Evolutionary conservation across 108 stramenopile genomes (phyloP), one percentile per base, ranked within the genome.

Genomic region (Cyclostephanos invisitatus): DNA sequence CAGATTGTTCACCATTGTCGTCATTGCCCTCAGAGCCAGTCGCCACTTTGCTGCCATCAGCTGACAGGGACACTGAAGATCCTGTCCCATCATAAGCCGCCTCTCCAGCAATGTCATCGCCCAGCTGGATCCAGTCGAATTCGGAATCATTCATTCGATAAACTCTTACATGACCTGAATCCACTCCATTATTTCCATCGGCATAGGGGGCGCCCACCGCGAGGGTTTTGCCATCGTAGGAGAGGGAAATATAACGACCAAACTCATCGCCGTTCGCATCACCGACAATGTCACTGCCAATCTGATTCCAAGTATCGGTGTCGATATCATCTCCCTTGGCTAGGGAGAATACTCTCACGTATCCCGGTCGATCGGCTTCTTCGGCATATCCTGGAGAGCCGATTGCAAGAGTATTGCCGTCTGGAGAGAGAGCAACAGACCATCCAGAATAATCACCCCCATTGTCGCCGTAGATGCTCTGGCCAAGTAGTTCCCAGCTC

Each of bases 401-500:
- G 18, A 68, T 62, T 3, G 56, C 56, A 0, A 75, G 44, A 14
- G 50, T 61, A 8, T 10, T 57, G 12, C 74, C 74, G 54, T 75
- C 68, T 0, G 42, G 14, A 14, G 68, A 62, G 4, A 75, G 68
- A 40, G 21, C 18, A 0, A 75, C 17, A 38, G 40, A 37, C 12
- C 21, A 5, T 2, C 68, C 68, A 2, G n/a, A 60, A n/a, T 14
- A 14, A 24, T 74, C 73, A 27, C 1, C 0, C 4, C 21, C 22
- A 25, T 20, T 66, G 18, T n/a, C 58, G 51, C 74, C 58, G 7
- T 50, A 17, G 7, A 75, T 29, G 53, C 21, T 20, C n/a, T 61
- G 2, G 0, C 60, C 60, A 20, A 18, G 60, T 15, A 22, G 37
- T 11, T 20, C 40, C 60, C 60, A 61, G 20, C 9, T 20, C 5